Base-by-base conservation (phyloP, 2,329 filamentous ascomycete genomes). In the Aspergillus spinulosporus region DNA sequence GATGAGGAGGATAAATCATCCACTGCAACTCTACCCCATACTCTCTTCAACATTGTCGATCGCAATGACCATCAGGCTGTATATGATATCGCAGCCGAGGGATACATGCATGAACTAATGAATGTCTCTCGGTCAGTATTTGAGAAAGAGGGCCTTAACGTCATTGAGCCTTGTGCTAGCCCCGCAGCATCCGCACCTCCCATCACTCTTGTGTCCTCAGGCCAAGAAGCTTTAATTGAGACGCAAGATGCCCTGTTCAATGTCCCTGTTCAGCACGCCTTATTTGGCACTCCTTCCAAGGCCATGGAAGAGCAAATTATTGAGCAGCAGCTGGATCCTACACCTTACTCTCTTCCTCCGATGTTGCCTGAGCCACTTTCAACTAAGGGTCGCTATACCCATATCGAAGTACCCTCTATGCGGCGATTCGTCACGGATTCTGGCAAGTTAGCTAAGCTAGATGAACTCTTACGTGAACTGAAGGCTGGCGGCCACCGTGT, bases 371-470 rank as follows among this genome's bases (percentile, higher is more conserved):
- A 82, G 36, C 92, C 94, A 0, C 87, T 89, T 59, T 91, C 89
- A 45, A 84, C 89, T 68, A 93, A 91, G 79, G 84, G 87, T 62
- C 85, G 89, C 26, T 97, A 92, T 75, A 97, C 89, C 49, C 89
- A 93, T 71, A 95, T 99, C 61, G 84, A 88, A 49, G 92, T 97
- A 34, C 94, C 94, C 0, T 97, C 92, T 8, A 99, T 99, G 94
- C 88, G 87, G 49, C 91, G 92, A 64, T 99, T 99, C 69, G 94
- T 99, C 57, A 97, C 93, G 1, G 94, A 97, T 75, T 96, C 92
- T 52, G 94, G 94, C 69, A 99, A 99, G 78, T 84, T 99, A 58
- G 92, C 92, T 46, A 91, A 92, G 70, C 81, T 99, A 49, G 94
- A 99, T 71, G 82, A 90, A 63, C 81, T 99, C 14, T 82, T 99